Percentiles rank a stretch among this genome's conserved stretches.
These are phyloP conservation scores for Tricholoma matsutake DNA, from an alignment of 768 basidiomycete species.

Conservation along the genomic window DNA sequence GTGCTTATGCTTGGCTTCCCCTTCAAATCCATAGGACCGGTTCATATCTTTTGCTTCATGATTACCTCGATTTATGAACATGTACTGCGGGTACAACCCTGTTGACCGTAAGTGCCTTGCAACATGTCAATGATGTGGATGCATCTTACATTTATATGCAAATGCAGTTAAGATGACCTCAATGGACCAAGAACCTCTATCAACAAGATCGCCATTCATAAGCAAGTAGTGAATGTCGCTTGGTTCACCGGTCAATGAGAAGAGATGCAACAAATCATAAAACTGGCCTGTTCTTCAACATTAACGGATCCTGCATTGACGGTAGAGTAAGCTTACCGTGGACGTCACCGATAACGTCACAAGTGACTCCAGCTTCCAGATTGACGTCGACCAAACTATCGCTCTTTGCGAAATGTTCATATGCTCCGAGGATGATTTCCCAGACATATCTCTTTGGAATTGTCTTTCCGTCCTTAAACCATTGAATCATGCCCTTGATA, in stretches of 20 bases:
- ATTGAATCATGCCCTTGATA: slow-evolving; percentile 80
- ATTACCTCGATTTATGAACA: slow-evolving; percentile 95
- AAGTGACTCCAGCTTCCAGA: slow-evolving; percentile 72
- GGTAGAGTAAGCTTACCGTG: slow-evolving; percentile 62
- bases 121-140: neutral
- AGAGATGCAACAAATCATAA: slow-evolving; percentile 89
- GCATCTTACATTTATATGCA: slow-evolving; percentile 83
- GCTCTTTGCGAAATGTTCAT: slow-evolving; percentile 70
- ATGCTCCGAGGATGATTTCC: slow-evolving; percentile 92
- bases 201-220: slow-evolving; percentile 96
- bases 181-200: slow-evolving; percentile 94
- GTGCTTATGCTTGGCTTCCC: slow-evolving; percentile 95
- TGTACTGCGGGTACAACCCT: slow-evolving; percentile 89
- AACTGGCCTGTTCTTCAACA: slow-evolving; percentile 67
- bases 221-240: slow-evolving; percentile 80
- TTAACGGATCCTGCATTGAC: neutral
- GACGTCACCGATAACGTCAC: slow-evolving; percentile 95
- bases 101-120: slow-evolving; percentile 9
- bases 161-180: slow-evolving; percentile 92
- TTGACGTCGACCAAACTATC: slow-evolving; percentile 77
- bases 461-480: slow-evolving; percentile 95
- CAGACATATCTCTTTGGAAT: slow-evolving; percentile 87
- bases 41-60: slow-evolving; percentile 99
- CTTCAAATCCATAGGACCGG: slow-evolving; percentile 88
- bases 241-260: slow-evolving; percentile 82